Conservation (phyloP, 345 rosid species). For the Lepidium africanum region DNA sequence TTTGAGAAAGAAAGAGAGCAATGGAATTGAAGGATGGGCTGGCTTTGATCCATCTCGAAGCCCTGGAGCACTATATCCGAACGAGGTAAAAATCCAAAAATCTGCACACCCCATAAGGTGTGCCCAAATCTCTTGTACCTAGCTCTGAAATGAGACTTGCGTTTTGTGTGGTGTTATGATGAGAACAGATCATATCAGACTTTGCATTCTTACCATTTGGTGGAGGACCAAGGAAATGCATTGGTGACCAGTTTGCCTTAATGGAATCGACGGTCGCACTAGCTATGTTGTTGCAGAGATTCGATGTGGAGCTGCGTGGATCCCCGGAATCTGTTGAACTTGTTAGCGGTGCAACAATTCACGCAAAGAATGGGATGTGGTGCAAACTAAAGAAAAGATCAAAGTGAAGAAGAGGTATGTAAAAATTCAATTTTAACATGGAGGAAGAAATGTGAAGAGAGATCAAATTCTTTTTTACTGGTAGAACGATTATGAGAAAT, state of each 20-base stretch:
- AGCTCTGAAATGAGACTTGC: background rate
- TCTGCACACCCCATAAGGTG: no score
- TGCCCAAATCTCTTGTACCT: background rate
- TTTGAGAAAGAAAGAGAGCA: conserved; percentile 37
- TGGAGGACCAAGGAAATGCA: conserved; percentile 90
- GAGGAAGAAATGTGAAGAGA: conserved; percentile 1
- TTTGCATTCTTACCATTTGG: conserved; percentile 90
- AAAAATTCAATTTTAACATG: background rate
- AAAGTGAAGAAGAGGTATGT: background rate
- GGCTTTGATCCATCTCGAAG: conserved; percentile 92
- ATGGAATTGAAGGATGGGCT: conserved; percentile 75
- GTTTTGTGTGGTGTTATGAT: conserved; percentile 1
- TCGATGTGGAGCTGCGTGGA: conserved; percentile 62
- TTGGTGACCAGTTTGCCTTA: conserved; percentile 91
- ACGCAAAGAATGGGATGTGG: conserved; percentile 80
- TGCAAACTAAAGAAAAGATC: conserved; percentile 70
- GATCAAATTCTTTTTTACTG: background rate
- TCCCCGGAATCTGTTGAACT: conserved; percentile 67
- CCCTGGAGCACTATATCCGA: conserved; percentile 84
- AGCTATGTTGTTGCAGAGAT: conserved; percentile 71
- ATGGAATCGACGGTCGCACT: conserved; percentile 84
- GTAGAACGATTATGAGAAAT: background rate
- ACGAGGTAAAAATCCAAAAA: conserved; percentile 49
- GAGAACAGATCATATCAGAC: conserved; percentile 64
- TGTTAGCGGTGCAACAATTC: conserved; percentile 88